phyloP scores from a whole-genome alignment of 352 stramenopile species.

The Pythium pyrilobum region DNA sequence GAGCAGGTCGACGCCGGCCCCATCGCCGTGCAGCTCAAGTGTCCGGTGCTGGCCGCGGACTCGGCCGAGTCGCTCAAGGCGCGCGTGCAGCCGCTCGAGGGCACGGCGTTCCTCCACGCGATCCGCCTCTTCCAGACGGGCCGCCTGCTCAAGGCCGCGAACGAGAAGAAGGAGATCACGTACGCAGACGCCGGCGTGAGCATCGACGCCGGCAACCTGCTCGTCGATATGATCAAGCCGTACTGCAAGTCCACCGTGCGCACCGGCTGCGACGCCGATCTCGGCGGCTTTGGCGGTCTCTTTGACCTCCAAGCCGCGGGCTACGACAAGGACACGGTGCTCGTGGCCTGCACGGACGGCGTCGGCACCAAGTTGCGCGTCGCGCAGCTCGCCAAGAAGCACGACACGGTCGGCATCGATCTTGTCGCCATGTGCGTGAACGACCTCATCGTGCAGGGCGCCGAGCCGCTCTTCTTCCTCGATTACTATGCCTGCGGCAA shows the following conservation, averaged over 20 bases:
- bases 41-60: slow-evolving; percentile 85
- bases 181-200: slow-evolving; percentile 98
- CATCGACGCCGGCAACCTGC: slow-evolving; percentile 95
- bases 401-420: slow-evolving; percentile 97
- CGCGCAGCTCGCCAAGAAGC: slow-evolving; percentile 84
- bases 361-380: slow-evolving; percentile 98
- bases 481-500: slow-evolving; percentile 99
- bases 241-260: slow-evolving; percentile 96
- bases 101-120: slow-evolving; percentile 86
- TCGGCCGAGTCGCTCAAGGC: slow-evolving; percentile 96
- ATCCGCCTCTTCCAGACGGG: slow-evolving; percentile 77
- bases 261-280: slow-evolving; percentile 93
- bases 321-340: slow-evolving; percentile 96
- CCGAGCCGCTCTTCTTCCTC: slow-evolving; percentile 99
- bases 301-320: slow-evolving; percentile 97
- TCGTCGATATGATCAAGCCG: slow-evolving; percentile 98
- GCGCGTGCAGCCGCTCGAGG: slow-evolving; percentile 97
- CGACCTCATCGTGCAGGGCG: slow-evolving; percentile 98
- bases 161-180: slow-evolving; percentile 89
- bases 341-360: slow-evolving; percentile 97
- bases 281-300: slow-evolving; percentile 96
- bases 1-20: slow-evolving; percentile 96
- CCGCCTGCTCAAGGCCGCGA: slow-evolving; percentile 34
- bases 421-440: slow-evolving; percentile 99
- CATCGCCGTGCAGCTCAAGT: slow-evolving; percentile 97